Conservation (phyloP, 305 asterid species). For the Striga hermonthica region DNA sequence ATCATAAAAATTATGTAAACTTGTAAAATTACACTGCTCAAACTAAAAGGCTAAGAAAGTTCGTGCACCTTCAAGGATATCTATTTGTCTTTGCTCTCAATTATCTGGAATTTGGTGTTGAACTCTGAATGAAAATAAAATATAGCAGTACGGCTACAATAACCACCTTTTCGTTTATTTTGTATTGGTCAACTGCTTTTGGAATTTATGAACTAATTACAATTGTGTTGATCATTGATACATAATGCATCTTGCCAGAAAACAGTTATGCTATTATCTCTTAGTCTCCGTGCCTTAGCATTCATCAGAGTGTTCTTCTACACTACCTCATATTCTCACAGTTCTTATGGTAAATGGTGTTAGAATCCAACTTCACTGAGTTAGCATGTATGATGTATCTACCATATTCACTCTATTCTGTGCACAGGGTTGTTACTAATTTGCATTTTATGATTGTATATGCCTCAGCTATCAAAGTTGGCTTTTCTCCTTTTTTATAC, state of each 20-base stretch:
- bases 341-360: constrained; percentile 14
- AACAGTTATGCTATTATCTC: constrained; percentile 15
- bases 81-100: neutral
- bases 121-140: constrained; percentile 1
- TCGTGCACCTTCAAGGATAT: constrained; percentile 22
- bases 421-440: constrained; percentile 21
- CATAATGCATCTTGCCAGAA: neutral
- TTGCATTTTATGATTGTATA: constrained; percentile 24
- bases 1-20: constrained; percentile 4
- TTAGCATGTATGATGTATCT: constrained; percentile 1
- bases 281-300: constrained; percentile 8
- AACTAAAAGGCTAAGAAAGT: neutral
- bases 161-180: constrained; percentile 11
- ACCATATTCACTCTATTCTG: constrained; percentile 23
- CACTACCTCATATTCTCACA: constrained; percentile 24
- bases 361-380: constrained; percentile 1
- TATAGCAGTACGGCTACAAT: constrained; percentile 7
- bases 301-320: constrained; percentile 12
- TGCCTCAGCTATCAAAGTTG: constrained; percentile 25
- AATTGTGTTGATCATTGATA: constrained; percentile 1
- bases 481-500: constrained; percentile 18
- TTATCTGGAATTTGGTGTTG: constrained; percentile 4
- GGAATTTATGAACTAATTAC: neutral
- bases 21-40: constrained; percentile 20
- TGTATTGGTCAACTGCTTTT: constrained; percentile 9